These are phyloP conservation scores for Agaricus blazei DNA, from an alignment of 768 basidiomycete species.

Conservation along the genomic window DNA sequence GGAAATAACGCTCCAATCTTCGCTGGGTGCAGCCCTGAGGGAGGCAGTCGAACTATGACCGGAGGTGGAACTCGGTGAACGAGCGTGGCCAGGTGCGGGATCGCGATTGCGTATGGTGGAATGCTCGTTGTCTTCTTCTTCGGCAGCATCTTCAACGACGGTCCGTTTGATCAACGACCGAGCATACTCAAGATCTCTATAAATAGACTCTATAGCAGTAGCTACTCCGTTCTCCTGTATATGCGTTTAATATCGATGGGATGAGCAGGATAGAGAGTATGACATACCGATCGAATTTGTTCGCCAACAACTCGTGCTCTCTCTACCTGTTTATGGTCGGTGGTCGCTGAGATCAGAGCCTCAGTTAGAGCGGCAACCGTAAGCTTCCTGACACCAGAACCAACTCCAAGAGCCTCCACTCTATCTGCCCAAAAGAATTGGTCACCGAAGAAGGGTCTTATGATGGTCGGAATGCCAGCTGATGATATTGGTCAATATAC, in stretches of 20 bases:
- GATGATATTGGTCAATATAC: slow-evolving; percentile 9
- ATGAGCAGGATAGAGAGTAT: slow-evolving; percentile 13
- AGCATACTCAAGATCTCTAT: slow-evolving; percentile 94
- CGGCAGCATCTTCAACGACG: slow-evolving; percentile 26
- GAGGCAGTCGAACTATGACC: slow-evolving; percentile 56
- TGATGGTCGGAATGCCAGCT: slow-evolving; percentile 94
- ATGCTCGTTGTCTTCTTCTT: slow-evolving; percentile 29
- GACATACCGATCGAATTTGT: slow-evolving; percentile 69
- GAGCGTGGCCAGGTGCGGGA: slow-evolving; percentile 13
- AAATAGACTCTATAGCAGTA: slow-evolving; percentile 91
- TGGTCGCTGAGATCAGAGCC: slow-evolving; percentile 78
- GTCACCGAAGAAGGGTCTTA: slow-evolving; percentile 97
- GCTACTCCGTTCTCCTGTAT: slow-evolving; percentile 89
- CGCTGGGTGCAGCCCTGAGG: slow-evolving; percentile 52
- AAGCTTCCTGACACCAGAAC: slow-evolving; percentile 82
- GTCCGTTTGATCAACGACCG: slow-evolving; percentile 74
- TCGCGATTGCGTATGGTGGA: slow-evolving; percentile 31
- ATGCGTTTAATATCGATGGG: slow-evolving; percentile 1
- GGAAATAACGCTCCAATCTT: slow-evolving; percentile 87
- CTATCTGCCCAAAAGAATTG: slow-evolving; percentile 98
- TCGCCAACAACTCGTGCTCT: slow-evolving; percentile 83
- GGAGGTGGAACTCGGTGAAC: slow-evolving; percentile 35
- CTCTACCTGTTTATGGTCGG: slow-evolving; percentile 82
- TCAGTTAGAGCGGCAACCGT: slow-evolving; percentile 74
- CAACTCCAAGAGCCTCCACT: slow-evolving; percentile 94